Base-by-base conservation (phyloP, 768 basidiomycete genomes). In the Phanerodontia chrysosporium region DNA sequence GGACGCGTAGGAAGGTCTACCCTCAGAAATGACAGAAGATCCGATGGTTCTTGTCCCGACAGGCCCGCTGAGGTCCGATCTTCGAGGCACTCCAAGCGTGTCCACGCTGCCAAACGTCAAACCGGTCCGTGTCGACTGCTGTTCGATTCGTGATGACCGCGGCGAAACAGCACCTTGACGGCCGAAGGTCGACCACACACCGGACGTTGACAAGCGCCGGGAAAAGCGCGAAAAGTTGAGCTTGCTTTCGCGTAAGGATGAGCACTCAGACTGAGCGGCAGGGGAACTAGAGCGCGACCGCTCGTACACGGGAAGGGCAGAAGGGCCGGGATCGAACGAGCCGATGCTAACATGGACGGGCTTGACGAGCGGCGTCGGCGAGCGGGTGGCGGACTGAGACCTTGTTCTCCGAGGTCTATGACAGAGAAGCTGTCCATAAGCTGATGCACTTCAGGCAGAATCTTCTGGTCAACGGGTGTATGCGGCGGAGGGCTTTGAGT, bases 341-440 rank as follows among this genome's bases (percentile, higher is more conserved):
- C 25, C 24, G 28, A 35, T 13, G 52, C 32, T 25, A 36, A 2
- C n/a, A 24, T 5, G 35, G 36, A 8, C 9, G 30, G 22, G 35
- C 46, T 22, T 49, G 45, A 36, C 16, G 32, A 54, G 24, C 24
- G 6, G 39, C 24, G 49, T 22, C 35, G 35, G 10, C 51, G 58
- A 16, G n/a, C 32, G 10, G 60, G 60, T 12, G 55, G 60, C 7
- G 60, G 55, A n/a, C 55, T 56, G 13, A 61, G 55, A 2, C 60
- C 60, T 1, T 48, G 18, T 3, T 42, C 49, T 3, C 45, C 25
- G 4, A 54, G 21, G 6, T 49, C 55, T 16, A 46, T 39, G 2
- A 14, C 21, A 13, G 55, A 45, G 55, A 56, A 61, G n/a, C 60
- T 61, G n/a, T 61, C 55, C 54, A 61, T 55, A 8, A 61, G 29